Percentiles rank a stretch among this genome's conserved stretches.
Conservation (phyloP, 2,329 filamentous ascomycete species). For the Lachnellula cervina region DNA sequence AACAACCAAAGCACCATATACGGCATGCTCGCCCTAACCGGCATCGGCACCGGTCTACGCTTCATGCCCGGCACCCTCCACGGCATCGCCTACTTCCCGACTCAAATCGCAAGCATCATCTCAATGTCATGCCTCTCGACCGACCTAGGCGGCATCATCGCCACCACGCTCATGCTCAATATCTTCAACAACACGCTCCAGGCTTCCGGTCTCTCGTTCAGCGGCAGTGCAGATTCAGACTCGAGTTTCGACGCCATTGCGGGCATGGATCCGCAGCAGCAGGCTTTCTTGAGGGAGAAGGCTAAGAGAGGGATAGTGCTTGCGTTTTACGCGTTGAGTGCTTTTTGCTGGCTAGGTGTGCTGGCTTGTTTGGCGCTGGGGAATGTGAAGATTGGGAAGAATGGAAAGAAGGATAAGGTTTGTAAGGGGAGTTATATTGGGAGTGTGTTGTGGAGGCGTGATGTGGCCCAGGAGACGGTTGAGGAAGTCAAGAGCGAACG, state of each 20-base stretch:
- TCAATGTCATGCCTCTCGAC: slow-evolving; percentile 55
- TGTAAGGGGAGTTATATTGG: slow-evolving; percentile 17
- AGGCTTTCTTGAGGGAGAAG: slow-evolving; percentile 37
- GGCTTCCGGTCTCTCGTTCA: slow-evolving; percentile 23
- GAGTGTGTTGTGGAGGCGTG: slow-evolving; percentile 1
- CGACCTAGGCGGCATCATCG: slow-evolving; percentile 60
- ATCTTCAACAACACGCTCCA: slow-evolving; percentile 57
- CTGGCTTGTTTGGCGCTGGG: slow-evolving; percentile 42
- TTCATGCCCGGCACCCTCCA: slow-evolving; percentile 60
- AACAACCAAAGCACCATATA: slow-evolving; percentile 49
- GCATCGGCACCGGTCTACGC: slow-evolving; percentile 58
- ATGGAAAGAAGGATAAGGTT: slow-evolving; percentile 17
- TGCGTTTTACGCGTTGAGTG: slow-evolving; percentile 58
- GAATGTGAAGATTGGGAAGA: slow-evolving; percentile 39
- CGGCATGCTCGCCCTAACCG: slow-evolving; percentile 62
- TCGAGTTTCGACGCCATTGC: slow-evolving; percentile 35
- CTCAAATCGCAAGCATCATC: slow-evolving; percentile 52
- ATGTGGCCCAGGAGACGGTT: too few species aligned
- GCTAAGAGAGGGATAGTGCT: slow-evolving; percentile 58
- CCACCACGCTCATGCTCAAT: slow-evolving; percentile 61
- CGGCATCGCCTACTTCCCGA: slow-evolving; percentile 56
- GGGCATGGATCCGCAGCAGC: slow-evolving; percentile 32
- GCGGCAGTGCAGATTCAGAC: slow-evolving; percentile 20
- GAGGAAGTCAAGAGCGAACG: too few species aligned
- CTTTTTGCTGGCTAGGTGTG: slow-evolving; percentile 49